Evolutionary conservation across 202 grass and related monocot genomes (phyloP).

Genomic region (Brachypodium distachyon): DNA sequence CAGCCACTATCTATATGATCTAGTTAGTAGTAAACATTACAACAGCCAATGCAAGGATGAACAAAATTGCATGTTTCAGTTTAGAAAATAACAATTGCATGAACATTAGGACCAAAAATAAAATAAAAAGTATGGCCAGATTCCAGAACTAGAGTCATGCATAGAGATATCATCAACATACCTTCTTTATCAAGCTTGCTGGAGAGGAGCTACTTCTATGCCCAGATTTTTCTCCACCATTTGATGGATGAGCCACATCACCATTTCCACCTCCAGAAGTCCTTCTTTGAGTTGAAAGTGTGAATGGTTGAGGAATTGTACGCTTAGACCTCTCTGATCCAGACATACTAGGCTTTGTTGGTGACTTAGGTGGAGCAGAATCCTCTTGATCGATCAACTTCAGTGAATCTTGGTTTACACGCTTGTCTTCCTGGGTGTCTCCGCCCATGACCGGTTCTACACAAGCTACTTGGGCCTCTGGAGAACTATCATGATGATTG

Average conservation of each 20-base stretch:
- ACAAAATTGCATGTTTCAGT: too few relatives aligned
- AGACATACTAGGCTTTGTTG: conserved; percentile 41
- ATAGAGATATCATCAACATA: neutral
- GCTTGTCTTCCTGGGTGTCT: conserved; percentile 46
- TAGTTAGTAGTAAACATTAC: neutral
- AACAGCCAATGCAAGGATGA: neutral
- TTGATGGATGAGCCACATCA: conserved; percentile 12
- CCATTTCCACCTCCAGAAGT: conserved; percentile 34
- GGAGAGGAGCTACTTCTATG: conserved; percentile 23
- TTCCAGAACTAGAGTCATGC: neutral
- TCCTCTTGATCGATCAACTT: conserved; percentile 45
- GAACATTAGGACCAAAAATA: neutral
- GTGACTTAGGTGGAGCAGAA: conserved; percentile 33
- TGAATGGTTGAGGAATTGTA: conserved; percentile 57
- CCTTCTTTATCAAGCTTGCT: conserved; percentile 43
- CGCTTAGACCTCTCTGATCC: conserved; percentile 40
- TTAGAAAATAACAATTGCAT: too few relatives aligned
- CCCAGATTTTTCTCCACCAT: conserved; percentile 25
- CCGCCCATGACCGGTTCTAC: conserved; percentile 10
- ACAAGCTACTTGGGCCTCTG: conserved; percentile 28
- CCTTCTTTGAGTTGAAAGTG: conserved; percentile 61
- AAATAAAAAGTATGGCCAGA: neutral
- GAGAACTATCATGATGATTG: conserved; percentile 50
- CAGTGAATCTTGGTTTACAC: conserved; percentile 43
- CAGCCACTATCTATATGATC: neutral